A percentile compares a stretch with the other conserved stretches of the same genome.
phyloP scores from a whole-genome alignment of 208 protist species.

The Crithidia thermophila region DNA sequence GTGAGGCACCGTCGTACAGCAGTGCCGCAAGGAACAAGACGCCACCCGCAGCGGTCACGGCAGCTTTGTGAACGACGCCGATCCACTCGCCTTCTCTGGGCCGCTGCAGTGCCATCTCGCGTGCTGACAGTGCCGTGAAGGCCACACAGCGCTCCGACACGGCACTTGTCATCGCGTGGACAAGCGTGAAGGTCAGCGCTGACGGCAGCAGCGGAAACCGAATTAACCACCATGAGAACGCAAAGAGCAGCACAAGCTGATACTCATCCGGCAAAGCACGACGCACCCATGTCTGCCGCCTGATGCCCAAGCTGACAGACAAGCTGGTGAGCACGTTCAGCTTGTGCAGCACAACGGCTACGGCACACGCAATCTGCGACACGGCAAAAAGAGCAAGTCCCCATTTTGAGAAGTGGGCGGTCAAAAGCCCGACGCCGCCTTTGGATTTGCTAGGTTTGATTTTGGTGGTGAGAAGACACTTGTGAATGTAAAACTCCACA shows the following conservation, averaged over 20 bases:
- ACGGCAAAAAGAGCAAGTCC: constrained; percentile 5
- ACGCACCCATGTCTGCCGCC: not conserved
- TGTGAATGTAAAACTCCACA: constrained; percentile 27
- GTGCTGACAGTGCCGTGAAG: not conserved
- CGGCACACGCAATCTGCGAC: constrained; percentile 10
- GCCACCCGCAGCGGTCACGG: not conserved
- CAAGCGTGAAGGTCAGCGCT: constrained; percentile 17
- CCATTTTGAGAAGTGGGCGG: constrained; percentile 9
- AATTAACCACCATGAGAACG: constrained; percentile 12
- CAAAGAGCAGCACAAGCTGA: constrained; percentile 4
- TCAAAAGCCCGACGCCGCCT: not conserved
- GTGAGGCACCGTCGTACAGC: constrained; percentile 20
- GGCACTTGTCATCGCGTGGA: not conserved
- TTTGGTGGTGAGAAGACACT: constrained; percentile 15
- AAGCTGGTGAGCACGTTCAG: not conserved
- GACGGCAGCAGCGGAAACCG: constrained; percentile 22
- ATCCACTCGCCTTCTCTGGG: constrained; percentile 14
- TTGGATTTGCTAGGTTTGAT: not conserved
- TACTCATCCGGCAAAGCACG: constrained; percentile 1
- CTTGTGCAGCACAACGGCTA: not conserved
- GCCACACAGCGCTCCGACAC: not conserved
- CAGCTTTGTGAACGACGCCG: not conserved
- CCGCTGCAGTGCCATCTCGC: constrained; percentile 19
- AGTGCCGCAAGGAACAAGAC: constrained; percentile 11
- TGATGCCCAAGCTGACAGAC: not conserved